Evolutionary conservation across 495 filamentous ascomycete genomes (phyloP).

Genomic region (Xylaria cubensis): DNA sequence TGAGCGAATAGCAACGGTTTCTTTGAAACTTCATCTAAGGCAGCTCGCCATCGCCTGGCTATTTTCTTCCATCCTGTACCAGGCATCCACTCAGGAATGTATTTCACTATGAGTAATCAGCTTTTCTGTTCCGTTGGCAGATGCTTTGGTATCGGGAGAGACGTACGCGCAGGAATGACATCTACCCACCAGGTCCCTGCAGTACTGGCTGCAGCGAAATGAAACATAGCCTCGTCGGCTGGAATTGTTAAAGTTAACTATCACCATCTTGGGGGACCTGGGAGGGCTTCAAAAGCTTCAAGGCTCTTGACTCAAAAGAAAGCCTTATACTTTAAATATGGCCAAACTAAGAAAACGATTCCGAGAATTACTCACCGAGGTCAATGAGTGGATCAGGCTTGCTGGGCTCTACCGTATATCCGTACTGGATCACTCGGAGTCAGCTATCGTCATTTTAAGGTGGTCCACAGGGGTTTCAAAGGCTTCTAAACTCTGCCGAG

Average conservation of each 20-base stretch:
- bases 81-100: constrained; percentile 54
- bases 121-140: too few relatives aligned
- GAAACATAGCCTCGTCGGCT: constrained; percentile 39
- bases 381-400: constrained; percentile 50
- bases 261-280: background rate
- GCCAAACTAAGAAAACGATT: too few relatives aligned
- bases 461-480: background rate
- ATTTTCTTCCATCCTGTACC: constrained; percentile 51
- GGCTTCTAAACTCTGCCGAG: background rate
- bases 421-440: constrained; percentile 38
- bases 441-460: background rate
- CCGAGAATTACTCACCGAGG: background rate
- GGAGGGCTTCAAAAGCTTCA: too few relatives aligned
- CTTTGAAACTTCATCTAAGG: constrained; percentile 31
- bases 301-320: too few relatives aligned
- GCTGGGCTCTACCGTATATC: constrained; percentile 50
- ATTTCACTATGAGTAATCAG: constrained; percentile 34
- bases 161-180: constrained; percentile 42
- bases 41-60: constrained; percentile 36
- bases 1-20: constrained; percentile 52
- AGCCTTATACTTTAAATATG: too few relatives aligned
- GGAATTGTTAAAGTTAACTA: constrained; percentile 10
- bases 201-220: constrained; percentile 41
- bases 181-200: constrained; percentile 52
- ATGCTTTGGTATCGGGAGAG: background rate